phyloP scores from a whole-genome alignment of 2,329 filamentous ascomycete species.

The Microdochium trichocladiopsis region DNA sequence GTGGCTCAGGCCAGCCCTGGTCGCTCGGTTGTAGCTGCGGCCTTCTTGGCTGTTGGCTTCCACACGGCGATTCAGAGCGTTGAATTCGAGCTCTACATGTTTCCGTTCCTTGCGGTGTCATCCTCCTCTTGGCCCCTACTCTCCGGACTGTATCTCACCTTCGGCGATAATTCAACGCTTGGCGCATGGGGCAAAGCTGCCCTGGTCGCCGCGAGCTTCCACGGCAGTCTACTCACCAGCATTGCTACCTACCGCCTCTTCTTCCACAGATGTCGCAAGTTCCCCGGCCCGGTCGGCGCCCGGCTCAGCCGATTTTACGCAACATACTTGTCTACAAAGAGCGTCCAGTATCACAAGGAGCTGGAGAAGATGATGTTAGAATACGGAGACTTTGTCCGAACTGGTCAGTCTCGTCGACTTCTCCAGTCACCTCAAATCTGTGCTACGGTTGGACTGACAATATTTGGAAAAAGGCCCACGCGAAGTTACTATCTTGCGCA shows the following conservation, averaged over 20 bases:
- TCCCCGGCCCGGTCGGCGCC: conserved; percentile 32
- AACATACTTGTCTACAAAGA: conserved; percentile 42
- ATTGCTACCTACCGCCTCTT: conserved; percentile 26
- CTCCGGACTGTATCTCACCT: not conserved
- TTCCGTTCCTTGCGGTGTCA: conserved; percentile 1
- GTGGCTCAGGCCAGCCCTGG: not conserved
- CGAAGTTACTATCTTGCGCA: conserved; percentile 20
- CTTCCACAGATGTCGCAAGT: conserved; percentile 30
- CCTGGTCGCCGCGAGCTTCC: conserved; percentile 4
- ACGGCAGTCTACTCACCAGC: conserved; percentile 14
- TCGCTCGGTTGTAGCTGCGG: not conserved
- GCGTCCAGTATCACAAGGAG: conserved; percentile 42
- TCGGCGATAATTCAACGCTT: not conserved
- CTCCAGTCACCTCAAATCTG: not conserved
- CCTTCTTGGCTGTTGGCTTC: not conserved
- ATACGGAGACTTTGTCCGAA: conserved; percentile 36
- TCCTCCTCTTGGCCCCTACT: not conserved
- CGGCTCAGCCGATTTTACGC: conserved; percentile 32
- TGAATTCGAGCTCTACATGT: not conserved
- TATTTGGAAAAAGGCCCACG: conserved; percentile 15
- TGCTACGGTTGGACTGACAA: not conserved
- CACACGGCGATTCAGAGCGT: not conserved
- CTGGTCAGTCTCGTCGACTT: conserved; percentile 8
- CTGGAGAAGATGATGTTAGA: conserved; percentile 41
- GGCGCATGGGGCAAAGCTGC: not conserved